Conservation (phyloP, 2,329 filamentous ascomycete species). For the Paecilomyces variotii region DNA sequence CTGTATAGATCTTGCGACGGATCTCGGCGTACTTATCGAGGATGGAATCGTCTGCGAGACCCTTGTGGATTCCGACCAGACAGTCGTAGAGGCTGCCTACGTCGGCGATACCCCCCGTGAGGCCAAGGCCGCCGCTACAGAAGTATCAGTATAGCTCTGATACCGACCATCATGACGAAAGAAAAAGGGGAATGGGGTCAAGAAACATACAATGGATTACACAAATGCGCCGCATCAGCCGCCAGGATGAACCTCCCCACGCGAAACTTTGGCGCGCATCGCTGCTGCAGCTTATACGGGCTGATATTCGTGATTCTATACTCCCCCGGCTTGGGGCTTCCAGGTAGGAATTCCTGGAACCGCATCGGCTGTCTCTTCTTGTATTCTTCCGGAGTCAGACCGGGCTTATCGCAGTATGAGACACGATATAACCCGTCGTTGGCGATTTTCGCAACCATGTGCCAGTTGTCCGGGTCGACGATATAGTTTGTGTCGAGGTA, state of each 20-base stretch:
- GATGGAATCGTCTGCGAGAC: slow-evolving; percentile 31
- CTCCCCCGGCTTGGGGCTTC: slow-evolving; percentile 49
- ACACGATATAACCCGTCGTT: slow-evolving; percentile 55
- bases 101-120: slow-evolving; percentile 59
- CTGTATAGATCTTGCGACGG: slow-evolving; percentile 30
- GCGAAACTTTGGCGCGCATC: slow-evolving; percentile 51
- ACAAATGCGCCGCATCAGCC: slow-evolving; percentile 55
- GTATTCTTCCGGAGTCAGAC: slow-evolving; percentile 47
- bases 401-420: slow-evolving; percentile 52
- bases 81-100: slow-evolving; percentile 55
- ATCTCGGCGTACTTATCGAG: slow-evolving; percentile 37
- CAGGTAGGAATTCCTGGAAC: slow-evolving; percentile 52
- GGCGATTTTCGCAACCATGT: slow-evolving; percentile 55
- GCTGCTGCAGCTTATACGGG: slow-evolving; percentile 56
- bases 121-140: slow-evolving; percentile 51
- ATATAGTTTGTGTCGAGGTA: slow-evolving; percentile 45
- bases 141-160: slow-evolving; percentile 4
- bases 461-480: slow-evolving; percentile 53
- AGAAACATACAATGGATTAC: slow-evolving; percentile 40
- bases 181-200: background rate
- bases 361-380: slow-evolving; percentile 46
- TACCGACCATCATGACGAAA: background rate
- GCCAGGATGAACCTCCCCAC: slow-evolving; percentile 50
- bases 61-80: slow-evolving; percentile 38
- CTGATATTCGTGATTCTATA: slow-evolving; percentile 52